phyloP scores from a whole-genome alignment of 495 filamentous ascomycete genomes.

The Cercophora scortea region DNA sequence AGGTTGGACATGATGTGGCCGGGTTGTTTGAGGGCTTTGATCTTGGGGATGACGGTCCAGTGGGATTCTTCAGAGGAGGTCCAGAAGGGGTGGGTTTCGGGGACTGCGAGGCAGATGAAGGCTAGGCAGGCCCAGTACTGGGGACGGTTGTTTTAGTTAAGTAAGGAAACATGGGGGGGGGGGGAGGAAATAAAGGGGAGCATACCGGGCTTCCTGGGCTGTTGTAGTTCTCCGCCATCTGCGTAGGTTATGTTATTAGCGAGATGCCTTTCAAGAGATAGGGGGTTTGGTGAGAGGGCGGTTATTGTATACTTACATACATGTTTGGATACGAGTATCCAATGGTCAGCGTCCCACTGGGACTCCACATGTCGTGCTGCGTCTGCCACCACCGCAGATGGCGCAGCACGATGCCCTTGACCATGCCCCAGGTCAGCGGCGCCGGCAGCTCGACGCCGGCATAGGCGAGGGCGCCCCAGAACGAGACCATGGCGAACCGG shows the following conservation, averaged over 20 bases:
- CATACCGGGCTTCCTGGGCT: constrained; percentile 50
- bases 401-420: constrained; percentile 65
- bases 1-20: constrained; percentile 59
- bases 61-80: constrained; percentile 56
- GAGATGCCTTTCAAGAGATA: no score
- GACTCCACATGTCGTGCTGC: constrained; percentile 62
- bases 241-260: no score
- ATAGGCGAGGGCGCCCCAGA: constrained; percentile 72
- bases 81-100: constrained; percentile 69
- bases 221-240: constrained; percentile 70
- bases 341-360: constrained; percentile 64
- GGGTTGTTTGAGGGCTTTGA: constrained; percentile 55
- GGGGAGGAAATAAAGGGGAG: background rate
- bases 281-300: no score
- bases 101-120: constrained; percentile 63
- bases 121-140: constrained; percentile 73
- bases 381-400: constrained; percentile 75
- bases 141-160: no score
- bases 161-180: background rate
- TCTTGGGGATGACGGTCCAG: constrained; percentile 39
- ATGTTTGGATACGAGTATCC: constrained; percentile 75
- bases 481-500: constrained; percentile 72
- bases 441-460: constrained; percentile 63
- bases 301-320: constrained; percentile 39
- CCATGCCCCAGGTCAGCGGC: constrained; percentile 66